Percentiles rank a stretch among this genome's conserved stretches.
Conservation (phyloP, 768 basidiomycete species). For the Omphalotus guepiniiformis region DNA sequence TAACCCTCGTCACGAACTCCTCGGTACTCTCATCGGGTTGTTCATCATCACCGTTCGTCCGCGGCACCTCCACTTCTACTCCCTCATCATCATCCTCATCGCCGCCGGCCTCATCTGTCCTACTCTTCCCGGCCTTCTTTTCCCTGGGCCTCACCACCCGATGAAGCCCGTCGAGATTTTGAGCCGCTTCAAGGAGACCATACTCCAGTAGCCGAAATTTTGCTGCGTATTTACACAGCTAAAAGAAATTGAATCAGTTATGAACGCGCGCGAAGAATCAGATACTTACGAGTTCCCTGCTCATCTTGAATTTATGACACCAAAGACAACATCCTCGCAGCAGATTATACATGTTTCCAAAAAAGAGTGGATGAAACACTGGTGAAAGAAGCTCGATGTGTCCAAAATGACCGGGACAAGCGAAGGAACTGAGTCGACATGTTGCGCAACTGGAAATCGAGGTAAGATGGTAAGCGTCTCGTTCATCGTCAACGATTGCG, state of each 20-base stretch:
- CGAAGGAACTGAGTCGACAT: conserved; percentile 88
- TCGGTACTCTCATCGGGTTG: conserved; percentile 53
- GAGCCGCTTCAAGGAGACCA: conserved; percentile 80
- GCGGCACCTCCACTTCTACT: conserved; percentile 10
- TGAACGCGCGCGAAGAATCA: too few species aligned
- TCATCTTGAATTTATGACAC: conserved; percentile 89
- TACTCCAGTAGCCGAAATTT: conserved; percentile 86
- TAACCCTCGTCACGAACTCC: conserved; percentile 58
- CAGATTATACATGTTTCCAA: conserved; percentile 84
- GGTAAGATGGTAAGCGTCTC: conserved; percentile 13
- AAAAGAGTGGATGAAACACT: conserved; percentile 95
- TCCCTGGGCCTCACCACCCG: conserved; percentile 29
- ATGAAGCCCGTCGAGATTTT: conserved; percentile 67
- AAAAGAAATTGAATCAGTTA: conserved; percentile 9
- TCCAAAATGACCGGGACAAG: conserved; percentile 97
- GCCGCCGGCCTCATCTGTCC: conserved; percentile 13
- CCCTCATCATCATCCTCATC: conserved; percentile 40
- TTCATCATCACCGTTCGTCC: conserved; percentile 22
- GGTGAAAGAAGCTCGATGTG: conserved; percentile 96
- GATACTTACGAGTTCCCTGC: conserved; percentile 58
- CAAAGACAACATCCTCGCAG: conserved; percentile 87
- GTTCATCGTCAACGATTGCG: conserved; percentile 4
- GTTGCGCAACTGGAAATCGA: conserved; percentile 72
- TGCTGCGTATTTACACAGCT: conserved; percentile 82
- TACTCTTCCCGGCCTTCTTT: conserved; percentile 34